Conservation (phyloP, 805 yeast genomes). For the Saccharomycopsis sp. region DNA sequence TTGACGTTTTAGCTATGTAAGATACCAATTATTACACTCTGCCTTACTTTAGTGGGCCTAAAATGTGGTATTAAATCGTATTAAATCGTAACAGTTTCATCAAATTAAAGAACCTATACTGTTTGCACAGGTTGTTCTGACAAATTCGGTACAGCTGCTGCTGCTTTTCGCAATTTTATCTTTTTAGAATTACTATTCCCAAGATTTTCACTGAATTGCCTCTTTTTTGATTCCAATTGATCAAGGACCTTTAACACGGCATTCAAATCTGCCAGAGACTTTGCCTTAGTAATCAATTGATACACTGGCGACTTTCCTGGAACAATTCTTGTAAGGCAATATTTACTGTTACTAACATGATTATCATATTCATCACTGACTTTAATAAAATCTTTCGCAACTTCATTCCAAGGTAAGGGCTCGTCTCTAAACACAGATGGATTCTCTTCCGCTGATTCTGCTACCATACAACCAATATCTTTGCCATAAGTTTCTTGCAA, state of each 20-base stretch:
- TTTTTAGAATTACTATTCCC: background rate
- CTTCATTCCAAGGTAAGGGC: slow-evolving; percentile 45
- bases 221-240: background rate
- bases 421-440: slow-evolving; percentile 60
- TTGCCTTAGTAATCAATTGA: slow-evolving; percentile 48
- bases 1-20: too few relatives aligned
- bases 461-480: slow-evolving; percentile 88
- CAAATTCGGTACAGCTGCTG: too few relatives aligned
- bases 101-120: too few relatives aligned
- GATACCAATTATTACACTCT: too few relatives aligned
- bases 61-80: too few relatives aligned
- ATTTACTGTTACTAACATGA: slow-evolving; percentile 69
- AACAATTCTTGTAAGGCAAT: slow-evolving; percentile 65
- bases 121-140: too few relatives aligned
- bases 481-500: slow-evolving; percentile 48
- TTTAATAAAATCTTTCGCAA: slow-evolving; percentile 48
- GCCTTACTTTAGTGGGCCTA: too few relatives aligned
- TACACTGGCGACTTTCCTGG: slow-evolving; percentile 68
- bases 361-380: slow-evolving; percentile 53
- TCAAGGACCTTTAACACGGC: background rate
- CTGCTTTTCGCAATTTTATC: background rate
- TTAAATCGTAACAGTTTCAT: too few relatives aligned
- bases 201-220: background rate
- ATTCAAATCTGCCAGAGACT: slow-evolving; percentile 23
- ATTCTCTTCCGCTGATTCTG: slow-evolving; percentile 81